These are phyloP conservation scores for Rhodamnia argentea DNA, from an alignment of 345 rosid genomes.

Conservation along the genomic window DNA sequence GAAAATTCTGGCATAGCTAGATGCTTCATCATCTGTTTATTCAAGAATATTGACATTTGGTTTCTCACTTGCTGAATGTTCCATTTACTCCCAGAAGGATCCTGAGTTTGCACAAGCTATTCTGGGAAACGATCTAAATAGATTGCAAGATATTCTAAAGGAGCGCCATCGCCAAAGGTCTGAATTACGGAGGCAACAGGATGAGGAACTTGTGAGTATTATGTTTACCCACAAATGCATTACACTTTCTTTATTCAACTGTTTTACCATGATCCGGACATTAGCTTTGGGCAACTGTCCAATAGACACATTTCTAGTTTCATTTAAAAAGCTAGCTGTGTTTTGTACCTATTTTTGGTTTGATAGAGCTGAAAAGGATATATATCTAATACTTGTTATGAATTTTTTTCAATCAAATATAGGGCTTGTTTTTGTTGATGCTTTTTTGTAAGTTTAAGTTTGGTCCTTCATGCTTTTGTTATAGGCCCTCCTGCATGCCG, in stretches of 20 bases:
- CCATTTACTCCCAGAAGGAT: constrained; percentile 31
- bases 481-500: constrained; percentile 87
- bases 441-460: neutral
- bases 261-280: neutral
- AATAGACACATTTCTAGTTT: neutral
- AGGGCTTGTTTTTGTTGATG: neutral
- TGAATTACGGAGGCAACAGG: constrained; percentile 51
- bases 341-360: neutral
- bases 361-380: neutral
- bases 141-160: constrained; percentile 61
- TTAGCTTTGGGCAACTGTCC: neutral
- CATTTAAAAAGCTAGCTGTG: neutral
- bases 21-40: neutral
- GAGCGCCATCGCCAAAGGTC: constrained; percentile 66
- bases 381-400: neutral
- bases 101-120: constrained; percentile 90
- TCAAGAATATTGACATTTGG: neutral
- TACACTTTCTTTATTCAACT: neutral
- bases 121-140: constrained; percentile 78
- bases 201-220: constrained; percentile 72
- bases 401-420: neutral
- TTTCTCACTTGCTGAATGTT: neutral
- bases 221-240: neutral
- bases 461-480: neutral
- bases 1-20: neutral